Evolutionary conservation across 1,139 yeast genomes (phyloP).

Genomic region (Arxiozyma slooffiae): DNA sequence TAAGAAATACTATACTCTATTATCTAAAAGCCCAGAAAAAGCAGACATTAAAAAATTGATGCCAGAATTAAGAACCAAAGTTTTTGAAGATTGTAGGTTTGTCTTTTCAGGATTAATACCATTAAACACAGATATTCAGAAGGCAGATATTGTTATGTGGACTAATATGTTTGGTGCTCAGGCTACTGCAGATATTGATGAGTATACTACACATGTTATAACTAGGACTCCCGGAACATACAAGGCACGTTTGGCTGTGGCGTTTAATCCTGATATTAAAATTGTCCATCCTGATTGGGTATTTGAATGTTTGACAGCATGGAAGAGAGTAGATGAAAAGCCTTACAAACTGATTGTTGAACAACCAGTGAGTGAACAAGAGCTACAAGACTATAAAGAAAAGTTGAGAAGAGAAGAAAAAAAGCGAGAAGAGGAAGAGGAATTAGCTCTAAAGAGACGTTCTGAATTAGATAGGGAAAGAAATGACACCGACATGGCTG

Average conservation of each 20-base stretch:
- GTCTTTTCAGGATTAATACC: conserved; percentile 85
- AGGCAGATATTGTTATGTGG: conserved; percentile 85
- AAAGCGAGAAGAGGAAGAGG: conserved; percentile 17
- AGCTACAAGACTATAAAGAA: conserved; percentile 29
- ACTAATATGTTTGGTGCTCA: conserved; percentile 84
- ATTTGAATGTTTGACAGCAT: conserved; percentile 69
- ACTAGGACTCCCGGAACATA: conserved; percentile 66
- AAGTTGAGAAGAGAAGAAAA: conserved; percentile 18
- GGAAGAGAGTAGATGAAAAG: conserved; percentile 62
- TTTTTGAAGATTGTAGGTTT: conserved; percentile 60
- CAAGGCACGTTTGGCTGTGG: conserved; percentile 67
- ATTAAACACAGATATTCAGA: conserved; percentile 56
- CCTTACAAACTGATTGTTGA: conserved; percentile 47
- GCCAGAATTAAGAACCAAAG: conserved; percentile 59
- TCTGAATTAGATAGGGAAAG: conserved; percentile 11
- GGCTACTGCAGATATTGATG: conserved; percentile 63
- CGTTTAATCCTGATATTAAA: conserved; percentile 55
- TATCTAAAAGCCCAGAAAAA: conserved; percentile 20
- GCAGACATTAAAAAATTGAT: conserved; percentile 62
- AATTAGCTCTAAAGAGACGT: conserved; percentile 7
- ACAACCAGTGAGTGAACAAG: conserved; percentile 33
- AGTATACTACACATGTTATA: conserved; percentile 79
- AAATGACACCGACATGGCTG: background rate
- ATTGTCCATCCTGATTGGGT: conserved; percentile 92
- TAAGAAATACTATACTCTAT: conserved; percentile 44